A percentile compares a stretch with the other conserved stretches of the same genome.
Evolutionary conservation across 1,139 yeast species (phyloP).

Genomic region (Saccharomyces hybrid): DNA sequence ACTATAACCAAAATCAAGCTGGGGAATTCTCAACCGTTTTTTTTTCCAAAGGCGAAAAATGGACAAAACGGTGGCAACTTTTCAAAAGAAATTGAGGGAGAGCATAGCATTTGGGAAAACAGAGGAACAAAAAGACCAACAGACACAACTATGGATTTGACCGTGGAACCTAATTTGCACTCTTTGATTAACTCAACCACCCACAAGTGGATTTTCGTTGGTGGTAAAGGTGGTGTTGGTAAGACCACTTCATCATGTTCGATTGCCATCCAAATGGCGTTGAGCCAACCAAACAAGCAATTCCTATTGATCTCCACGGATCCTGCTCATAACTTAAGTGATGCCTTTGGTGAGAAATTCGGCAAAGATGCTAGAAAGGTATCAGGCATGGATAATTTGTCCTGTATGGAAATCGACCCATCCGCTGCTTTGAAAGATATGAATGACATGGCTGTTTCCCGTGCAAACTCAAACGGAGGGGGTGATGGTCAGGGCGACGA

Average conservation of each 20-base stretch:
- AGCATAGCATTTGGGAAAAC: neutral
- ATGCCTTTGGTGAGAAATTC: slow-evolving; percentile 95
- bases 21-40: slow-evolving; percentile 1
- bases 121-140: neutral
- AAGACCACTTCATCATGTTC: slow-evolving; percentile 96
- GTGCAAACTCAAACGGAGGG: slow-evolving; percentile 23
- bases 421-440: slow-evolving; percentile 88
- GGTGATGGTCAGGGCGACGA: slow-evolving; percentile 20
- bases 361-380: slow-evolving; percentile 94
- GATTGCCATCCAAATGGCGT: slow-evolving; percentile 81
- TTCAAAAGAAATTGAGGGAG: neutral
- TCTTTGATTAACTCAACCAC: slow-evolving; percentile 58
- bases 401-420: slow-evolving; percentile 98
- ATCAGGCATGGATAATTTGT: slow-evolving; percentile 76
- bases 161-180: slow-evolving; percentile 60
- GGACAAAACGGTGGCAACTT: neutral
- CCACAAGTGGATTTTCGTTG: slow-evolving; percentile 93
- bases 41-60: neutral
- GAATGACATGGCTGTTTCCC: slow-evolving; percentile 43
- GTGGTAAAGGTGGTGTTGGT: slow-evolving; percentile 99
- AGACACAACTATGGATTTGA: slow-evolving; percentile 29
- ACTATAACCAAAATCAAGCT: neutral
- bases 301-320: slow-evolving; percentile 90
- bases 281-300: slow-evolving; percentile 71
- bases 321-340: slow-evolving; percentile 95